Base-by-base conservation (phyloP, 768 basidiomycete genomes). In the Tulasnella sp. region DNA sequence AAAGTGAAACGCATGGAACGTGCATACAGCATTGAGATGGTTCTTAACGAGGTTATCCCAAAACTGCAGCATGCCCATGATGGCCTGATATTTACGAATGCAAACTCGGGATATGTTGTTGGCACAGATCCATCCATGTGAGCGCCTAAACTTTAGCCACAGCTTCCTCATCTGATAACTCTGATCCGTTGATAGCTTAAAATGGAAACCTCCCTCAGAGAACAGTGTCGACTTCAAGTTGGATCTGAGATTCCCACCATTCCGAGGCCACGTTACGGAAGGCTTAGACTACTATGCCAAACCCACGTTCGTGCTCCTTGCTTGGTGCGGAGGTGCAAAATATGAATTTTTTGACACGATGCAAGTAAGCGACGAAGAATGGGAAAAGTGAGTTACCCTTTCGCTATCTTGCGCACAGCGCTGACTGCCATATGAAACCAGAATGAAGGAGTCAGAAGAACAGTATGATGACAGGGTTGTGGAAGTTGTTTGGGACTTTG, bases 161-260 rank as follows among this genome's bases (percentile, higher is more conserved):
- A 19, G 2, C 25, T 13, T 35, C 12, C 12, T 12, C 12, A 35
- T 35, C 34, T 35, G 34, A 15, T 1, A 16, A 15, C 32, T 24
- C 25, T 44, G 42, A 46, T 29, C n/a, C 12, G 19, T 53, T 33
- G 13, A 25, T 59, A 98, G 93, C 56, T 65, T 99, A 61, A 99
- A 99, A 66, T 99, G 95, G 95, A 99, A 99, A 65, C 91, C 92
- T 1, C 91, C 95, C 0, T 86, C 83, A 1, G 93, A 98, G 62
- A 99, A 99, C 63, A 92, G 91, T 1, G 83, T 98, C 59, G 95
- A 99, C 65, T 98, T 99, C 72, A 89, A 90, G 64, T 81, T 98
- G 25, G 76, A 91, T 43, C 70, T 99, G n/a, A 81, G 89, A 28
- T 99, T 98, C 64, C 91, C 93, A 0, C 77, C 89, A 1, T 64